Percentiles rank a stretch among this genome's conserved stretches.
phyloP scores from a whole-genome alignment of 495 filamentous ascomycete species.

The Xylaria scruposa region DNA sequence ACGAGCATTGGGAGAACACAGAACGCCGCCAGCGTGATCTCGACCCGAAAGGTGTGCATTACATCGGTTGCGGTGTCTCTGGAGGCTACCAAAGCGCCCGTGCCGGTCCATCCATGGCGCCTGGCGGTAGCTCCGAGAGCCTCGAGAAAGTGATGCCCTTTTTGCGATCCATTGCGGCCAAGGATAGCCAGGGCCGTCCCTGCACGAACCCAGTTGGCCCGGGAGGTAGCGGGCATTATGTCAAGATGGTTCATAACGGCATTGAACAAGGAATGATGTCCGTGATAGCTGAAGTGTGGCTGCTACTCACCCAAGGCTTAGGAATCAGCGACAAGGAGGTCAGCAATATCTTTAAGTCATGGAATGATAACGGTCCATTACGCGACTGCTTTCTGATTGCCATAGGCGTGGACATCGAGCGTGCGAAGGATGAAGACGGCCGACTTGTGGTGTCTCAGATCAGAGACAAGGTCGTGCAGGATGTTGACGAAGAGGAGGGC shows the following conservation, averaged over 20 bases:
- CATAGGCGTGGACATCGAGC: constrained; percentile 70
- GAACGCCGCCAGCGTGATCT: constrained; percentile 67
- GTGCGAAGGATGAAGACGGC: constrained; percentile 51
- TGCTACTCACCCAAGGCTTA: constrained; percentile 65
- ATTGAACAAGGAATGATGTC: constrained; percentile 74
- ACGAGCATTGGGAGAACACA: constrained; percentile 74
- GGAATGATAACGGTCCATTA: constrained; percentile 66
- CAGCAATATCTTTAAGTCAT: constrained; percentile 63
- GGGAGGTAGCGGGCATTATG: constrained; percentile 72
- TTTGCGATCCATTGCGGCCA: constrained; percentile 63
- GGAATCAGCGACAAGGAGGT: constrained; percentile 68
- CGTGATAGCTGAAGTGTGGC: constrained; percentile 66
- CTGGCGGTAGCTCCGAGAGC: constrained; percentile 64
- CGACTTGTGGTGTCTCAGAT: constrained; percentile 68
- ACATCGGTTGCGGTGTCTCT: constrained; percentile 73
- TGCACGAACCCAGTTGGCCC: constrained; percentile 69
- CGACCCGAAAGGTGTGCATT: constrained; percentile 60
- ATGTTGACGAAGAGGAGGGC: constrained; percentile 70
- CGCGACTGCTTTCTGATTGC: constrained; percentile 66
- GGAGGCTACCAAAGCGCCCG: constrained; percentile 75
- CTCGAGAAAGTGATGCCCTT: constrained; percentile 68
- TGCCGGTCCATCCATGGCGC: constrained; percentile 68
- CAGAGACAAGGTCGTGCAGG: constrained; percentile 79
- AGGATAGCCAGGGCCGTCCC: constrained; percentile 61
- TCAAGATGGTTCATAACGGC: constrained; percentile 82